Evolutionary conservation across 2,329 filamentous ascomycete species (phyloP).

Genomic region (Colletotrichum musicola): DNA sequence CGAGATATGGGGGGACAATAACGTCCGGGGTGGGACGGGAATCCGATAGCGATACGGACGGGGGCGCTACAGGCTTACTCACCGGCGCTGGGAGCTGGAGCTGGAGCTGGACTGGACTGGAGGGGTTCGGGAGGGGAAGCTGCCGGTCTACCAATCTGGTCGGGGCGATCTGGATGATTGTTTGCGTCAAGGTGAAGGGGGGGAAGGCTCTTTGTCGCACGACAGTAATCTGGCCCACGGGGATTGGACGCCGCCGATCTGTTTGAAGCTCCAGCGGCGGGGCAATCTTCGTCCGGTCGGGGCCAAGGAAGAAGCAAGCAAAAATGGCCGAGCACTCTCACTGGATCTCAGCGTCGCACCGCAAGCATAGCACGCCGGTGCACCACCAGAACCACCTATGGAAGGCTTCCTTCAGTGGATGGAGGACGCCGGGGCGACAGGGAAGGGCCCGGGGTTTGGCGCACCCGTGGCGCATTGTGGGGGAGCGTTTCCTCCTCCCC

Average conservation of each 20-base stretch:
- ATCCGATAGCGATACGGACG: neutral
- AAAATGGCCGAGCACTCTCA: neutral
- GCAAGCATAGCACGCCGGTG: neutral
- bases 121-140: neutral
- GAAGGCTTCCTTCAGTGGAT: too few relatives aligned
- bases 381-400: too few relatives aligned
- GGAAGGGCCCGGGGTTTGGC: slow-evolving; percentile 24
- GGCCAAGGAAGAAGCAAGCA: neutral
- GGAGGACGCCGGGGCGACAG: slow-evolving; percentile 17
- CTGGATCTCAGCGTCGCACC: neutral
- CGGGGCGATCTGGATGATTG: neutral
- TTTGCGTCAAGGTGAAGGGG: neutral
- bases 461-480: slow-evolving; percentile 22
- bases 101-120: too few relatives aligned
- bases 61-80: neutral
- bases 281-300: neutral
- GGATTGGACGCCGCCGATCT: slow-evolving; percentile 3
- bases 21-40: slow-evolving; percentile 1
- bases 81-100: neutral
- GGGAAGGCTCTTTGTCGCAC: neutral
- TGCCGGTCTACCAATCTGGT: slow-evolving; percentile 18
- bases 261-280: slow-evolving; percentile 1
- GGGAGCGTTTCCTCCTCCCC: slow-evolving; percentile 27
- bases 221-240: neutral
- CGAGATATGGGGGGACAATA: slow-evolving; percentile 10